phyloP scores from a whole-genome alignment of 805 yeast species.

The Myxozyma monticola region DNA sequence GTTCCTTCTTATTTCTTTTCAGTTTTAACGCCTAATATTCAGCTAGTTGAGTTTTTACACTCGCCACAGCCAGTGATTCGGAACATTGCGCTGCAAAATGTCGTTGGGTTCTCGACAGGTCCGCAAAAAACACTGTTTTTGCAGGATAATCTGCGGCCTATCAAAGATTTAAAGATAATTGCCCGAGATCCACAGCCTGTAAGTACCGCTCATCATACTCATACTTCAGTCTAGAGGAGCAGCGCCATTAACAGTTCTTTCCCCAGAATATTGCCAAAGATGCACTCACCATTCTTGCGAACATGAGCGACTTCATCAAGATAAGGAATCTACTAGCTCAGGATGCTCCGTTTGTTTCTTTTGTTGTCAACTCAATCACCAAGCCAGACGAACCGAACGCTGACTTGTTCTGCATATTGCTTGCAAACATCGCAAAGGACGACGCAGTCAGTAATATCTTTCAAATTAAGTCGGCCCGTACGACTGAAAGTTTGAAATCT shows the following conservation, averaged over 20 bases:
- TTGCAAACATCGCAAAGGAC: slow-evolving; percentile 82
- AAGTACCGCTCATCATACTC: too few species aligned
- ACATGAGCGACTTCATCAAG: slow-evolving; percentile 68
- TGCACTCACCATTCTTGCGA: slow-evolving; percentile 76
- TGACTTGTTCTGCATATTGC: slow-evolving; percentile 77
- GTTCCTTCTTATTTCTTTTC: too few species aligned
- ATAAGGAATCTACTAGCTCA: slow-evolving; percentile 66
- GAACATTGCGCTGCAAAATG: slow-evolving; percentile 79
- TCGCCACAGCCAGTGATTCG: slow-evolving; percentile 76
- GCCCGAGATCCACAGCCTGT: slow-evolving; percentile 44
- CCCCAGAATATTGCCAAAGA: slow-evolving; percentile 32
- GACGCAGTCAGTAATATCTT: slow-evolving; percentile 48
- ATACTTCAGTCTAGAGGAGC: too few species aligned
- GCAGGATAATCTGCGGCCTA: slow-evolving; percentile 66
- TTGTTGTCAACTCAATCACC: slow-evolving; percentile 37
- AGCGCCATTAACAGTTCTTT: too few species aligned
- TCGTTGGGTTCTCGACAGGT: slow-evolving; percentile 79
- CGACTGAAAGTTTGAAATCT: slow-evolving; percentile 12
- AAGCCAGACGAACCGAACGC: slow-evolving; percentile 60
- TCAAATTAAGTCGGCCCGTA: slow-evolving; percentile 2
- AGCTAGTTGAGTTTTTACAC: slow-evolving; percentile 76
- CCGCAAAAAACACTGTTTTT: slow-evolving; percentile 65
- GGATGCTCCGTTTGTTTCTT: slow-evolving; percentile 54
- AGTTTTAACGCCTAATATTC: slow-evolving; percentile 19
- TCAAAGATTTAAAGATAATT: slow-evolving; percentile 66